These are phyloP conservation scores for Geoglossum cookeanum DNA, from an alignment of 2,329 filamentous ascomycete genomes.

Conservation along the genomic window DNA sequence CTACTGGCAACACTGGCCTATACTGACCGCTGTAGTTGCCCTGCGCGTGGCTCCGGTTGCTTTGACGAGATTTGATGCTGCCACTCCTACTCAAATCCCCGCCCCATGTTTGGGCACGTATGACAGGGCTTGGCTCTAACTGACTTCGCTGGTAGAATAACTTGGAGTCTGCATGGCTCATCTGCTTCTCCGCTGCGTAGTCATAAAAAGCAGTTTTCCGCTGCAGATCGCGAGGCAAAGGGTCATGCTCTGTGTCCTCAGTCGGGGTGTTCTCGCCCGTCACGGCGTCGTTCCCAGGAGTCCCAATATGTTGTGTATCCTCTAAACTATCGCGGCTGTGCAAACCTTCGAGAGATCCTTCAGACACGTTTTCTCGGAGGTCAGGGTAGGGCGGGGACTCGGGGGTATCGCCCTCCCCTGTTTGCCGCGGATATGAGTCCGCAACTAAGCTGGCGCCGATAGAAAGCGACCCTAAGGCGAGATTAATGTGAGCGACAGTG, in stretches of 20 bases:
- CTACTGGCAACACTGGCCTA: background rate
- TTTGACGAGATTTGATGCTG: conserved; percentile 21
- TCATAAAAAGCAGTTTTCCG: conserved; percentile 77
- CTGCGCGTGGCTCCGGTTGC: conserved; percentile 12
- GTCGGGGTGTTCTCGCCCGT: conserved; percentile 1
- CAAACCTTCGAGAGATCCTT: background rate
- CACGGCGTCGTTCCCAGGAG: background rate
- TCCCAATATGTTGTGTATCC: background rate
- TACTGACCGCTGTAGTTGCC: conserved; percentile 10
- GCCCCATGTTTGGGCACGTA: conserved; percentile 22
- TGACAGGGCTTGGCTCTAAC: conserved; percentile 31
- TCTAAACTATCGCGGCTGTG: background rate
- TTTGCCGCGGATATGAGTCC: background rate
- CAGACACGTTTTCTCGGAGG: background rate
- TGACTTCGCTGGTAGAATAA: conserved; percentile 88
- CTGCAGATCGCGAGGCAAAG: conserved; percentile 32
- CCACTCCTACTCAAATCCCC: conserved; percentile 20
- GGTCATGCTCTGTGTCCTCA: conserved; percentile 13
- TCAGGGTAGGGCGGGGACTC: background rate
- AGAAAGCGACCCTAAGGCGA: background rate
- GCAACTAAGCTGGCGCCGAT: background rate
- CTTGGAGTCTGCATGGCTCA: conserved; percentile 88
- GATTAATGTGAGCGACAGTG: background rate
- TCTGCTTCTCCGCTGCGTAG: conserved; percentile 78
- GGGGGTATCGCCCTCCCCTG: background rate